Base-by-base conservation (phyloP, 306 rosid genomes). In the Astragalus glycyphyllos region DNA sequence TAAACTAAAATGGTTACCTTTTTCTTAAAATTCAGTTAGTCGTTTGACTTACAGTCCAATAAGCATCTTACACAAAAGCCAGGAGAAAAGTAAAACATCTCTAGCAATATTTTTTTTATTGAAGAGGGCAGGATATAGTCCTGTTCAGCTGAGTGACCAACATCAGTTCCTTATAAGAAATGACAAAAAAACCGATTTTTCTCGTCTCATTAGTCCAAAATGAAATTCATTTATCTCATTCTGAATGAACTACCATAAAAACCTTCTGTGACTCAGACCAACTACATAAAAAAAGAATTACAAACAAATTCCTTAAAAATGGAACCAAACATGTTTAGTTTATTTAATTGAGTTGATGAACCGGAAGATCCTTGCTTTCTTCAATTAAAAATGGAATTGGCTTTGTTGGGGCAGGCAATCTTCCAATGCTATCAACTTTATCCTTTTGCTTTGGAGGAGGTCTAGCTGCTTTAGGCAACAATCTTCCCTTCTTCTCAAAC, bases 401-500 rank as follows among this genome's bases (percentile, higher is more conserved):
- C 73, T 90, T 93, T 41, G 86, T 90, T 34, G 98, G 97, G 49
- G 97, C 96, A 23, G 98, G 98, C 56, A 93, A 82, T 46, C 97
- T 96, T 45, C 98, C 97, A 5, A 87, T 86, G 85, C 98, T 90
- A 73, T 93, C 96, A 4, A 88, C 92, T 77, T 84, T 87, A 61
- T 93, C 97, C 75, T 7, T 74, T 56, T 83, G 98, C 78, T 93
- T 93, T 4, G 96, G 98, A 0, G 98, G 98, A 57, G 98, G 97
- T 80, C 98, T 84, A 11, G 97, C 98, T 41, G 97, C 96, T 80
- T 81, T 89, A 20, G 98, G 98, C 83, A 93, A 82, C 77, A 88
- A 76, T 63, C 98, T 85, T 56, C 98, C 98, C 73, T 90, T 93
- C 90, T 93, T 93, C 60, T 88, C 97, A 62, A 93, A 93, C 98